Conservation (phyloP, 139 green algal species). For the Dunaliella sp. region DNA sequence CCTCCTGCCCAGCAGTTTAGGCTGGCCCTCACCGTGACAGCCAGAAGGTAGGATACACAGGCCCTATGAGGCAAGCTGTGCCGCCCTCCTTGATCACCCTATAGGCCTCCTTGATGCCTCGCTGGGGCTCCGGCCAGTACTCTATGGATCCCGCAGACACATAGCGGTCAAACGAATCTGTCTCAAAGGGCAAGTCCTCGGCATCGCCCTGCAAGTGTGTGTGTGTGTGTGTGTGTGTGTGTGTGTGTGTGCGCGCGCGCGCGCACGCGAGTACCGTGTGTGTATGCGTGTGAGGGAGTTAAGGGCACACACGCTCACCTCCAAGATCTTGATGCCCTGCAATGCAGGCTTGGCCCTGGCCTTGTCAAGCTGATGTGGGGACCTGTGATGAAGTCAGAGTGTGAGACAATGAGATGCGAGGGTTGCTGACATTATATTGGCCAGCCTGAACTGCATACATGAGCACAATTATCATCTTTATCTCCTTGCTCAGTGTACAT, state of each 20-base stretch:
- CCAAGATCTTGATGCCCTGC: constrained; percentile 85
- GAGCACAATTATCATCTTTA: too few relatives aligned
- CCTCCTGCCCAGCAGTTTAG: too few relatives aligned
- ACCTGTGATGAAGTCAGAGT: constrained; percentile 25
- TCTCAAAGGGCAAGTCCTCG: constrained; percentile 87
- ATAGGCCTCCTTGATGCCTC: constrained; percentile 85
- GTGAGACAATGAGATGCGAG: too few relatives aligned
- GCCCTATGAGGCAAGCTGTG: constrained; percentile 89
- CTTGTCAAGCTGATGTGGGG: constrained; percentile 91
- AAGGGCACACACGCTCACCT: constrained; percentile 47
- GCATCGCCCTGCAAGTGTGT: constrained; percentile 76
- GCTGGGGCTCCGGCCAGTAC: constrained; percentile 94
- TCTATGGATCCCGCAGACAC: constrained; percentile 89
- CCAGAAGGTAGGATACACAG: constrained; percentile 87
- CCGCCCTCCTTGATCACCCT: constrained; percentile 89
- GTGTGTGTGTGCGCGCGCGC: not conserved
- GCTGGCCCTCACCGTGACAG: constrained; percentile 55
- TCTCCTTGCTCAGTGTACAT: too few relatives aligned
- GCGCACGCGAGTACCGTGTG: too few relatives aligned
- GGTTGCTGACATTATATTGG: too few relatives aligned
- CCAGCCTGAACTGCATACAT: too few relatives aligned
- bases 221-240: not conserved
- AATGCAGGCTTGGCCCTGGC: constrained; percentile 82
- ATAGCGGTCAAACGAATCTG: constrained; percentile 90
- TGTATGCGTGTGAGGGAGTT: not conserved